Conservation (phyloP, 257 asterid genomes). For the Solanum clarkiae region DNA sequence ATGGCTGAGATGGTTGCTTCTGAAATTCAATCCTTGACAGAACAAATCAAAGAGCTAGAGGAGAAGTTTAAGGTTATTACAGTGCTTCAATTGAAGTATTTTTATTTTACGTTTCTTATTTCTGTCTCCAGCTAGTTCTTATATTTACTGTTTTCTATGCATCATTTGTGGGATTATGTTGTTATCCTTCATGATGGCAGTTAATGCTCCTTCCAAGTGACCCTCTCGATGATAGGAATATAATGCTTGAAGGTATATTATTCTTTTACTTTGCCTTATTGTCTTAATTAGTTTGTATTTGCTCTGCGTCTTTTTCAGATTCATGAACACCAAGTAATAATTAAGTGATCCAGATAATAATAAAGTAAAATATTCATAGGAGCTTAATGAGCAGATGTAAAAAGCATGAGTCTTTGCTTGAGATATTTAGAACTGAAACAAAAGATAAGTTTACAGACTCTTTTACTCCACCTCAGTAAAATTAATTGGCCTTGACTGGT, state of each 20-base stretch:
- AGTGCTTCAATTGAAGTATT: not conserved
- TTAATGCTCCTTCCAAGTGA: conserved; percentile 78
- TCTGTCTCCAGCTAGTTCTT: not conserved
- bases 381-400: not conserved
- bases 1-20: conserved; percentile 91
- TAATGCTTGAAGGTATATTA: conserved; percentile 85
- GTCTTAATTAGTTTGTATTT: not conserved
- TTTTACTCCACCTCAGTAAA: not conserved
- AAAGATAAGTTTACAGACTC: not conserved
- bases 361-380: not conserved
- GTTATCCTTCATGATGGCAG: conserved; percentile 17
- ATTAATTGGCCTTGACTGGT: not conserved
- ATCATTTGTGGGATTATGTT: not conserved
- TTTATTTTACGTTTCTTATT: not conserved
- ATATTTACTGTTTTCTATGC: not conserved
- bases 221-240: conserved; percentile 95
- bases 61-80: conserved; percentile 58
- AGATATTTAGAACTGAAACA: not conserved
- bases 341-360: not conserved
- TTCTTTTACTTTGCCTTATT: not conserved
- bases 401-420: not conserved
- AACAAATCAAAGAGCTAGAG: conserved; percentile 54
- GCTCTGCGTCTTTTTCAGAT: not conserved
- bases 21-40: conserved; percentile 56
- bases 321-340: not conserved